Percentiles rank a stretch among this genome's conserved stretches.
Evolutionary conservation across 441 rosid species (phyloP).

Genomic region (Populus tomentosa): DNA sequence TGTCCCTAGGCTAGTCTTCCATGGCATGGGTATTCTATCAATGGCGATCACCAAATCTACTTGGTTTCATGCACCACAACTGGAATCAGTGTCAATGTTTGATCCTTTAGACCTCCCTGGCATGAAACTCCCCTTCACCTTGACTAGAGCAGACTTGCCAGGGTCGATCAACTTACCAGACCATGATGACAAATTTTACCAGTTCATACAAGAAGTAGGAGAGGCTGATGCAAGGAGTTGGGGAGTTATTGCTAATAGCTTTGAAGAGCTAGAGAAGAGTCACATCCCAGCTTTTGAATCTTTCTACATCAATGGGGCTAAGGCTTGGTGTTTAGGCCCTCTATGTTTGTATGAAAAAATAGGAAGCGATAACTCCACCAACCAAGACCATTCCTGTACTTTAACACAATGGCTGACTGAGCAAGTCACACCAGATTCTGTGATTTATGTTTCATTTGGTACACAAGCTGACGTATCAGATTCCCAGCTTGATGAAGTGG

Average conservation of each 20-base stretch:
- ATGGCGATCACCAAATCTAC: conserved; percentile 13
- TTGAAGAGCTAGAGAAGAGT: conserved; percentile 28
- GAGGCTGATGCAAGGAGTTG: conserved; percentile 27
- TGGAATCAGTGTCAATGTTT: neutral
- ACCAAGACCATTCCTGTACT: neutral
- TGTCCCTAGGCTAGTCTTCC: conserved; percentile 30
- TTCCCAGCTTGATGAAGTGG: neutral
- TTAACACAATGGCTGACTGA: neutral
- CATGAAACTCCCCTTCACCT: conserved; percentile 15
- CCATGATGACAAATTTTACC: neutral
- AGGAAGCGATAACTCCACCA: neutral
- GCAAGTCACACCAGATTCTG: neutral
- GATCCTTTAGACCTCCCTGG: conserved; percentile 14
- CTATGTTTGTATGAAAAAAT: conserved; percentile 9
- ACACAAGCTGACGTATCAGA: neutral
- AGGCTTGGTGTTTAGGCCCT: conserved; percentile 37
- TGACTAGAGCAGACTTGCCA: conserved; percentile 20
- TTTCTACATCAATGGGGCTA: conserved; percentile 1
- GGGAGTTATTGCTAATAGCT: conserved; percentile 32
- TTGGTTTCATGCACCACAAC: conserved; percentile 2
- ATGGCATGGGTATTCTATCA: conserved; percentile 33
- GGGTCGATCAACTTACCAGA: neutral
- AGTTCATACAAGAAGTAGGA: conserved; percentile 10
- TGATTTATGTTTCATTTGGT: neutral
- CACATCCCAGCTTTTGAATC: conserved; percentile 10